Evolutionary conservation across 352 stramenopile species (phyloP), one percentile per base, ranked within the genome.

Genomic region (Globisporangium mamillatum): DNA sequence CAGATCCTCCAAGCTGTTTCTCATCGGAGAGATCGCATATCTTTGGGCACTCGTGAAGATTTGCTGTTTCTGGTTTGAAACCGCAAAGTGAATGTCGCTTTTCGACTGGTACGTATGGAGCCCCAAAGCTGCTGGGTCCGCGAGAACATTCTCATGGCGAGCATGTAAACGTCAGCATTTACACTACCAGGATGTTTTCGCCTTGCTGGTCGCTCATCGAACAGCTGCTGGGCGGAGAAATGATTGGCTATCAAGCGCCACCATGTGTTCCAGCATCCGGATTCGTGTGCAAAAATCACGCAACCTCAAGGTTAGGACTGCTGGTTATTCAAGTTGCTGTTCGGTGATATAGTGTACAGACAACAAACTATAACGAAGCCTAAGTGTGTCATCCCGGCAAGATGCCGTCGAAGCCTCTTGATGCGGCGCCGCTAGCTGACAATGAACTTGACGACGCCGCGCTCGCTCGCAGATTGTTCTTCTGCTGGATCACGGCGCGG

Each of bases 401-500:
- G 22, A 67, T 25, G 52, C 63, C 18, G 34, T 67, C 52, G 41
- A 67, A 67, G 24, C 52, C 63, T 36, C 29, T 46, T 27, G 22
- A 12, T 34, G 48, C n/a, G 2, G 29, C 18, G 7, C 22, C 24
- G 8, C 22, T 18, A 53, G n/a, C 20, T 16, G 55, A 69, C 18
- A 27, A 64, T 4, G 55, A 22, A 38, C 55, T 18, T 8, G 59
- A 34, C 29, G 48, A 27, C 38, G 58, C 24, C 20, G 36, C 36
- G 36, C 3, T 50, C 69, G 66, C 71, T 27, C 71, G 63, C 27
- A 71, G 70, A 60, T 78, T 74, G n/a, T 70, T 72, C 50, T 85
- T 82, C 56, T 85, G 76, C 60, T 91, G 80, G 48, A 92, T 57
- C 60, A 89, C 80, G 9, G 75, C 67, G 34, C 81, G 82, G 54